Evolutionary conservation across 352 stramenopile species (phyloP), one percentile per base, ranked within the genome.

Genomic region (Phytophthora crassamura): DNA sequence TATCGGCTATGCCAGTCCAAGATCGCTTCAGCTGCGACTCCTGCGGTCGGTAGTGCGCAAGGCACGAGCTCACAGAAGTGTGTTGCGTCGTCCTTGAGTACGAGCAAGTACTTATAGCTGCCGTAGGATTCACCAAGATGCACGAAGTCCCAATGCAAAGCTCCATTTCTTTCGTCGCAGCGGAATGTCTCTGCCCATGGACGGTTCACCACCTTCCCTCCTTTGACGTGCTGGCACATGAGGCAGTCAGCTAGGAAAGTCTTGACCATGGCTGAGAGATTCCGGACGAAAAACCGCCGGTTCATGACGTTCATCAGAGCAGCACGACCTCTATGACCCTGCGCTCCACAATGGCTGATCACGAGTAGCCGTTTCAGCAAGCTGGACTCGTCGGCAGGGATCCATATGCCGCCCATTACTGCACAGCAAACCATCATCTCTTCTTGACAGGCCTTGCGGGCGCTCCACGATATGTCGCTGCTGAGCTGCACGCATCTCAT

Each of bases 41-140:
- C 25, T 34, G 39, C 40, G 1, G 35, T 68, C 4, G 60, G 63
- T 36, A 4, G 14, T 10, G 42, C 56, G 18, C 73, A 74, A 3
- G 57, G 42, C 5, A 72, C 35, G 5, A 82, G 53, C 46, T 74
- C 58, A 22, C 46, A 67, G 42, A 56, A 77, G n/a, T n/a, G 48
- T 79, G 69, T 78, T 0, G 32, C 50, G 43, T 67, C 55, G 25
- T 79, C 74, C 12, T 82, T 79, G 4, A 77, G 52, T 7, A 75
- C 60, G 0, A 80, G 52, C 14, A 75, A n/a, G 28, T 78, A 77
- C 12, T 60, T 55, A 18, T 35, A 40, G 2, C 2, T n/a, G 9
- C 45, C 53, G 16, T 45, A 77, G 1, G 60, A 52, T 2, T 73
- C 40, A 34, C 72, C 64, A 16, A 78, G 32, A n/a, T 58, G 47